Conservation (phyloP, 139 green algal genomes). For the Chlorella sp. region DNA sequence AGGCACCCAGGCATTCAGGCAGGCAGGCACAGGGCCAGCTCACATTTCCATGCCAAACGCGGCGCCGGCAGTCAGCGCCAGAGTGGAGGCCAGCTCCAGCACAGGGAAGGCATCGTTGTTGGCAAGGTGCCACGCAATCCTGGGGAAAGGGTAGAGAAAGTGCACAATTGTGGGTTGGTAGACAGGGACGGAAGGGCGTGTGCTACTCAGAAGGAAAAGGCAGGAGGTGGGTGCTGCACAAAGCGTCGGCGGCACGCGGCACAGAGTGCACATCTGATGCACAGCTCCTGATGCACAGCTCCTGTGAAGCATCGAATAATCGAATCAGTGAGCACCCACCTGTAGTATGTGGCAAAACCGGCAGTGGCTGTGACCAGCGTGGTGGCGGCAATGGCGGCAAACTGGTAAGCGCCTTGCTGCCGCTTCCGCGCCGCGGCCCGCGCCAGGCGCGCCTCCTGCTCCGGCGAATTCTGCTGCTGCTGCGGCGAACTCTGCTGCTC, state of each 20-base stretch:
- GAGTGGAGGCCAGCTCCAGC: slow-evolving; percentile 73
- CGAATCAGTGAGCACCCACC: neutral
- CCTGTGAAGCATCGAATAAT: neutral
- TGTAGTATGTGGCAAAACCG: slow-evolving; percentile 77
- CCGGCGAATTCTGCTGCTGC: neutral
- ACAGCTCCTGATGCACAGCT: too few relatives aligned
- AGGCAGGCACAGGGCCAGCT: neutral
- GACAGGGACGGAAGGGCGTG: too few relatives aligned
- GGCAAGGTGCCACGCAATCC: slow-evolving; percentile 73
- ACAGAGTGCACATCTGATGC: too few relatives aligned
- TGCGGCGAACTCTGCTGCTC: too few relatives aligned
- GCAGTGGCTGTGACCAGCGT: slow-evolving; percentile 64
- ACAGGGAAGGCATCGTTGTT: slow-evolving; percentile 67
- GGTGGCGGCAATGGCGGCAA: slow-evolving; percentile 75
- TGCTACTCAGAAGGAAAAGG: neutral
- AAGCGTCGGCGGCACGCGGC: neutral
- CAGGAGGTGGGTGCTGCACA: neutral
- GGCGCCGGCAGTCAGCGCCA: slow-evolving; percentile 78
- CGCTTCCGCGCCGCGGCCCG: slow-evolving; percentile 21
- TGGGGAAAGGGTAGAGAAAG: neutral
- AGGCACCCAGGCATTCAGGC: too few relatives aligned
- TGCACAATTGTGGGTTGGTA: neutral
- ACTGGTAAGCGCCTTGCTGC: slow-evolving; percentile 76
- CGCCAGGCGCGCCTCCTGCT: neutral
- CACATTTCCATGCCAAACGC: slow-evolving; percentile 47